These are phyloP conservation scores for Groenewaldozyma salmanticensis DNA, from an alignment of 805 yeast genomes.

Conservation along the genomic window DNA sequence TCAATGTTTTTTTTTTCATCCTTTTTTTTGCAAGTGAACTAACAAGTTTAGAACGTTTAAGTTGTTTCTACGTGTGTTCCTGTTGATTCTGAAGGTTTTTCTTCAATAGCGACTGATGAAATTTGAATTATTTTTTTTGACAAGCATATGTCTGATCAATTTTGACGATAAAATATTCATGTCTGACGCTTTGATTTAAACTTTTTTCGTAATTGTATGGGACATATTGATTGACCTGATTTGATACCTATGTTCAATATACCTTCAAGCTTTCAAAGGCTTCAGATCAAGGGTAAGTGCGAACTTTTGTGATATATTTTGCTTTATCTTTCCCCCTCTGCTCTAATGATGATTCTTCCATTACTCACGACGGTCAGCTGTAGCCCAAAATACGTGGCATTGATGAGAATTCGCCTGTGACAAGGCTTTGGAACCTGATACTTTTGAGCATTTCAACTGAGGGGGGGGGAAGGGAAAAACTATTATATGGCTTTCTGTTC, in stretches of 20 bases:
- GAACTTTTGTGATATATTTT: no score
- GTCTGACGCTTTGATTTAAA: constrained; percentile 53
- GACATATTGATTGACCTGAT: no score
- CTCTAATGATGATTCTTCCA: constrained; percentile 43
- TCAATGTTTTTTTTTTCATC: constrained; percentile 4
- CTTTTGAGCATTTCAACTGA: no score
- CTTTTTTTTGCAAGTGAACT: constrained; percentile 5
- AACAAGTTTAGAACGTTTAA: no score
- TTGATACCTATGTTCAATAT: no score
- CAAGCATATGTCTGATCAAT: constrained; percentile 97
- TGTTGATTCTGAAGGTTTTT: not conserved
- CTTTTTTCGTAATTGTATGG: constrained; percentile 4
- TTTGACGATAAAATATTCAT: constrained; percentile 53
- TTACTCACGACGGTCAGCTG: constrained; percentile 70
- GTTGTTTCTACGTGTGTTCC: no score
- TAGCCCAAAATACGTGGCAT: constrained; percentile 43
- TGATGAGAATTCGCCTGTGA: constrained; percentile 77
- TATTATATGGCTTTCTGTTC: no score
- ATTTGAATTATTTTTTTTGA: no score
- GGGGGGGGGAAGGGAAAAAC: no score
- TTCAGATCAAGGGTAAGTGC: no score
- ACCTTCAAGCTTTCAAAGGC: no score
- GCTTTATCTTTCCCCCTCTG: not conserved
- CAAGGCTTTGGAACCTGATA: constrained; percentile 60
- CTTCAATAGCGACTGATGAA: constrained; percentile 5